Evolutionary conservation across 768 basidiomycete species (phyloP), one percentile per base, ranked within the genome.

Genomic region (Serpula lacrymans): DNA sequence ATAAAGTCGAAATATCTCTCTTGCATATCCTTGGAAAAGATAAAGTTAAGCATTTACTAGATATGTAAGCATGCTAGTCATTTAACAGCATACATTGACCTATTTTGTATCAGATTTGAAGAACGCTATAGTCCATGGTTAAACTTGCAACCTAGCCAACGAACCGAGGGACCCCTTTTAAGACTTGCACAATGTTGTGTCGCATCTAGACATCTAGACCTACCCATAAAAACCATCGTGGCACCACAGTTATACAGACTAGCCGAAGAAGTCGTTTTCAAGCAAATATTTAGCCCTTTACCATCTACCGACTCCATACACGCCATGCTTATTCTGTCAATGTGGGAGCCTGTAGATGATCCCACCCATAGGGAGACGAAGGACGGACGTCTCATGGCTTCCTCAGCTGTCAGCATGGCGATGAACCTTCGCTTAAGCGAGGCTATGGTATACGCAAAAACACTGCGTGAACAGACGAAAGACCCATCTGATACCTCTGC

Each of bases 181-280:
- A 62, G 69, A 35, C 58, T 74, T 23, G 70, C 69, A 9, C 67
- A 74, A 20, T 75, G 73, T 43, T 68, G 68, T 27, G 51, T 75
- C 18, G 65, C 73, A 12, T 69, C 70, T 24, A 58, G 72, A 28
- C 72, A 75, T 49, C 50, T 74, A 1, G 64, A 67, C 13, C 49
- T 58, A 12, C 49, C 58, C 21, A 60, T 54, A 35, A 63, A 65
- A 27, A 54, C 63, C 3, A 52, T 54, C 12, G 60, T 71, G 16
- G 45, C 64, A 17, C 72, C 69, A 1, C 63, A 62, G 25, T 55
- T 74, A 23, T 68, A 68, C 35, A 65, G 62, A 34, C 54, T 74
- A 16, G 62, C 68, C 4, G 69, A 72, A 14, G 63, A 70, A 3
- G 52, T 58, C 13, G 47, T 73, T 34, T 49, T 66, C 6, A 60